Percentiles rank a stretch among this genome's conserved stretches.
These are phyloP conservation scores for Ensete glaucum DNA, from an alignment of 176 grass and related monocot genomes.

Conservation along the genomic window DNA sequence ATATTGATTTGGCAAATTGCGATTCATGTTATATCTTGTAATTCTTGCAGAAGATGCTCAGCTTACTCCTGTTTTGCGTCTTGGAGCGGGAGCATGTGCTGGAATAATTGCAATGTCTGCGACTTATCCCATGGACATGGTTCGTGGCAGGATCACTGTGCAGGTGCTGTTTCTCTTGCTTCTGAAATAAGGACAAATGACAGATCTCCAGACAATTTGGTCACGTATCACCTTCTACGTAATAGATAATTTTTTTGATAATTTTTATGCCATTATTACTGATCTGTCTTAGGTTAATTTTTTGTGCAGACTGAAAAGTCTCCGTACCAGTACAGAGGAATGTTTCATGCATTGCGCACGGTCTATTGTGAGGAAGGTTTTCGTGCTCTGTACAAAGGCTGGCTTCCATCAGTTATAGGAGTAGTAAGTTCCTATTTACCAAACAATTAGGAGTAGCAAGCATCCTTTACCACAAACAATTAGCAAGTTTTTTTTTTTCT, in stretches of 20 bases:
- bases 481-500: background rate
- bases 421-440: slow-evolving; percentile 56
- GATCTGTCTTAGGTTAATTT: background rate
- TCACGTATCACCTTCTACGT: background rate
- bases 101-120: slow-evolving; percentile 99
- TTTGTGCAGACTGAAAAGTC: slow-evolving; percentile 75
- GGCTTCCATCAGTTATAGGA: slow-evolving; percentile 98
- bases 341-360: slow-evolving; percentile 93
- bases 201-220: background rate
- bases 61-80: slow-evolving; percentile 69
- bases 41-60: slow-evolving; percentile 80
- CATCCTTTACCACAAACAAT: background rate
- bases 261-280: slow-evolving; percentile 10
- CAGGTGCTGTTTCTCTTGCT: slow-evolving; percentile 44
- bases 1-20: background rate
- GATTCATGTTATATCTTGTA: background rate
- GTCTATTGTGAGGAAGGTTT: slow-evolving; percentile 98
- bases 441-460: no score
- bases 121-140: slow-evolving; percentile 99
- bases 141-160: slow-evolving; percentile 94
- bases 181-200: background rate
- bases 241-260: background rate
- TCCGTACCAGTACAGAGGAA: slow-evolving; percentile 96
- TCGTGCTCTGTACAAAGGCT: slow-evolving; percentile 94
- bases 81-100: slow-evolving; percentile 96